phyloP scores from a whole-genome alignment of 2,329 filamentous ascomycete genomes.

The Metarhizium rileyi region DNA sequence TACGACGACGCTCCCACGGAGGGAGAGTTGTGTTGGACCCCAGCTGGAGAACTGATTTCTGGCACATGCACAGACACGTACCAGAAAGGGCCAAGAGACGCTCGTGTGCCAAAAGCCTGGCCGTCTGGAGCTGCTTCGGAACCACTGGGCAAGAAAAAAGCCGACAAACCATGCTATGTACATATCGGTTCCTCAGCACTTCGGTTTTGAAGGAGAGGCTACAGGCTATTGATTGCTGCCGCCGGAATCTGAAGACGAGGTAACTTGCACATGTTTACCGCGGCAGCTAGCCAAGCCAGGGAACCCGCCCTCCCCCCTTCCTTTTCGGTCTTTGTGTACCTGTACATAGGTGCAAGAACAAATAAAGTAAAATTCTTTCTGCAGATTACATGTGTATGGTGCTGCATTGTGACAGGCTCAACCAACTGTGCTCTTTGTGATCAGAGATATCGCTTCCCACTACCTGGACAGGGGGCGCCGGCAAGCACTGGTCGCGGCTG shows the following conservation, averaged over 20 bases:
- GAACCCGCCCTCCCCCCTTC: not conserved
- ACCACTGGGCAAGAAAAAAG: not conserved
- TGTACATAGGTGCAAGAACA: slow-evolving; percentile 26
- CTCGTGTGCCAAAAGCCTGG: not conserved
- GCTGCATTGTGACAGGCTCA: too few species aligned
- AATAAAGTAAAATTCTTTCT: slow-evolving; percentile 23
- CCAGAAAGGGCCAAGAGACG: slow-evolving; percentile 2
- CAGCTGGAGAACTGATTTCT: not conserved
- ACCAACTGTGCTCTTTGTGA: too few species aligned
- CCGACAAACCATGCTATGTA: not conserved
- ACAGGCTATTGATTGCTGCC: not conserved
- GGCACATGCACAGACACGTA: not conserved
- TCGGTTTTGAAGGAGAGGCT: not conserved
- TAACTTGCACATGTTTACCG: not conserved
- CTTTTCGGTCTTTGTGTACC: not conserved
- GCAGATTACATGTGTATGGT: too few species aligned
- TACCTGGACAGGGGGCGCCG: too few species aligned
- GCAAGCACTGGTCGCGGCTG: too few species aligned
- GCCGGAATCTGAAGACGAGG: not conserved
- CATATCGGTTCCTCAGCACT: not conserved
- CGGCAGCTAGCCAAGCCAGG: not conserved
- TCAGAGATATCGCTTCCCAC: too few species aligned
- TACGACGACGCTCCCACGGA: not conserved
- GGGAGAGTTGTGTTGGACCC: not conserved
- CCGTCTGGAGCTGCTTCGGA: not conserved